Base-by-base conservation (phyloP, 495 filamentous ascomycete genomes). In the Neurospora sp. region DNA sequence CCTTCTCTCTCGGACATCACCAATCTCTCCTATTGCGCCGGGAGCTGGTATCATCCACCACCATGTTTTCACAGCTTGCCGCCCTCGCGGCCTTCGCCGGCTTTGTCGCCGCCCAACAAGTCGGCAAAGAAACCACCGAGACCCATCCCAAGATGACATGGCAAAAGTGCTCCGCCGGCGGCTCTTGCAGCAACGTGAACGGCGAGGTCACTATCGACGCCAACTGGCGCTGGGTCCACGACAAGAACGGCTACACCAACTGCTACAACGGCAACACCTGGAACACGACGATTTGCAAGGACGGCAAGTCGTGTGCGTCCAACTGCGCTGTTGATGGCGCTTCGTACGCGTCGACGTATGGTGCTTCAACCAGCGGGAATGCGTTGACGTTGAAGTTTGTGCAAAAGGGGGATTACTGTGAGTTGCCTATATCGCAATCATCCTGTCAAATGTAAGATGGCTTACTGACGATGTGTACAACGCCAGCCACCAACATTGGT, bases 141-240 rank as follows among this genome's bases (percentile, higher is more conserved):
- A 85, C 82, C 18, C 88, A 90, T 74, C 89, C 89, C 70, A 82
- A 85, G 75, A 76, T 90, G 79, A 85, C 77, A 77, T 90, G 88
- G 88, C 82, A 86, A 76, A 86, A 86, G 71, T 90, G 88, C 78
- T 82, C 82, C 31, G 76, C 79, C 71, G 74, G 77, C 16, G 88
- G 87, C 62, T 85, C 80, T 73, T 90, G 88, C 80, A 80, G 78
- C 38, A 76, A 73, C 46, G 79, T 82, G 70, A 82, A 82, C 76
- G 82, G 77, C 69, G 80, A 84, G 72, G 78, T 86, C 72, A 83
- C 81, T 75, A 81, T 86, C 73, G 84, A 85, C 72, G 71, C 82
- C 75, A 86, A 86, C 83, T 86, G 83, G 83, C 82, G 84, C 75
- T 85, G 84, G 84, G 79, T 84, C 37, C 84, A 86, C 78, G 73